phyloP scores from a whole-genome alignment of 495 filamentous ascomycete species.

The Elasticomyces elasticus region DNA sequence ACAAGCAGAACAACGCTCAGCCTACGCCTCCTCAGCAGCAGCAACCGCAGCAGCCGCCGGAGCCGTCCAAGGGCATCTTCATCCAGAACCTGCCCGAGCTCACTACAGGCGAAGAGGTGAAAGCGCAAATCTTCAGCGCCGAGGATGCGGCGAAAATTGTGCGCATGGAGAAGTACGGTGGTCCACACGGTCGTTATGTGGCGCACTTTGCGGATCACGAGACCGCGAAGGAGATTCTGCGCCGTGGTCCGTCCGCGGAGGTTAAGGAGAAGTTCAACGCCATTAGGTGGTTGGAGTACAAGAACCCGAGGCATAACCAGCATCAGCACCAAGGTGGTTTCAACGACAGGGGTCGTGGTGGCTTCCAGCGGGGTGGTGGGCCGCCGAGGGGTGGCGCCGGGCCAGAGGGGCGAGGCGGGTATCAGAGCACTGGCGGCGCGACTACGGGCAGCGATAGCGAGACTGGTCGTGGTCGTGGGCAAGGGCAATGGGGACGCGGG shows the following conservation, averaged over 20 bases:
- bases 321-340: constrained; percentile 29
- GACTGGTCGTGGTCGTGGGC: constrained; percentile 48
- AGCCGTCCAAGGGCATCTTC: constrained; percentile 67
- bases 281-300: constrained; percentile 58
- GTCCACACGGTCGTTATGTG: constrained; percentile 54
- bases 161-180: constrained; percentile 60
- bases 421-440: constrained; percentile 32
- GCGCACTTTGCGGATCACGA: constrained; percentile 68
- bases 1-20: constrained; percentile 8
- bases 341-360: constrained; percentile 44
- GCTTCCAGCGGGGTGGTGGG: constrained; percentile 55
- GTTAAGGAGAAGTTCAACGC: constrained; percentile 61
- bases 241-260: constrained; percentile 56
- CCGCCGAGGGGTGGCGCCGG: constrained; percentile 45
- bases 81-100: constrained; percentile 62
- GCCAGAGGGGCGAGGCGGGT: constrained; percentile 38
- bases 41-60: too few relatives aligned
- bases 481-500: constrained; percentile 49
- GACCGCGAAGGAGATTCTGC: constrained; percentile 65
- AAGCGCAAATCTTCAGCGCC: constrained; percentile 59
- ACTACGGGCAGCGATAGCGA: constrained; percentile 72
- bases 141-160: constrained; percentile 70
- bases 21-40: constrained; percentile 20
- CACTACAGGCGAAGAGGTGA: constrained; percentile 53
- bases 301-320: too few relatives aligned